Evolutionary conservation across 495 filamentous ascomycete species (phyloP), one percentile per base, ranked within the genome.

Genomic region (Hypoxylon fragiforme): DNA sequence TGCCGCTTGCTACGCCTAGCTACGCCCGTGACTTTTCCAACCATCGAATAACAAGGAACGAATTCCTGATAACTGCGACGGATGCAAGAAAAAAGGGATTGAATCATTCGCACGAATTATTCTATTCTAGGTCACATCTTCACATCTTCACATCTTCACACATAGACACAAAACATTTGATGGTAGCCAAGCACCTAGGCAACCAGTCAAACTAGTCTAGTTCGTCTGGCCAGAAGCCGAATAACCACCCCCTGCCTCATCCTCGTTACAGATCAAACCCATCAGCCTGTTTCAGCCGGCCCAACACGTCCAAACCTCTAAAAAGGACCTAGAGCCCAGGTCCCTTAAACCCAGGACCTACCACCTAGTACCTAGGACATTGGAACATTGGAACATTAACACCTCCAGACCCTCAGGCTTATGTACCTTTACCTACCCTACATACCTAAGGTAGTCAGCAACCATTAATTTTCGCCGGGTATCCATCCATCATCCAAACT

Each of bases 221-320:
- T 30, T 43, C 39, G 12, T 16, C 31, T 50, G 48, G 51, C 44
- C 51, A 53, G 43, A 50, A 31, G 50, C 52, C 40, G 55, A 60
- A 53, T 48, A 34, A n/a, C 20, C 47, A 49, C 59, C 55, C 59
- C 59, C 41, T 52, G 52, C 50, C 43, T 54, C 59, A 58, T 15
- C 59, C 56, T 56, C 61, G 61, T 60, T 21, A 59, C 64, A 45
- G 63, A 52, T 68, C 65, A 70, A 71, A 62, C 69, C 66, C 64
- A 68, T 70, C 69, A 42, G 46, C 57, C 63, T 73, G 72, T 78
- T 77, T 76, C 73, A 76, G 71, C 67, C 59, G 62, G 46, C 57
- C 66, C 63, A 60, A 68, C 44, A 62, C 63, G 52, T 66, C 59
- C 63, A 66, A 44, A 64, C 31, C 26, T 50, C 57, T 52, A 21